Evolutionary conservation across 805 yeast species (phyloP).

Genomic region (Zygosaccharomyces bisporus): DNA sequence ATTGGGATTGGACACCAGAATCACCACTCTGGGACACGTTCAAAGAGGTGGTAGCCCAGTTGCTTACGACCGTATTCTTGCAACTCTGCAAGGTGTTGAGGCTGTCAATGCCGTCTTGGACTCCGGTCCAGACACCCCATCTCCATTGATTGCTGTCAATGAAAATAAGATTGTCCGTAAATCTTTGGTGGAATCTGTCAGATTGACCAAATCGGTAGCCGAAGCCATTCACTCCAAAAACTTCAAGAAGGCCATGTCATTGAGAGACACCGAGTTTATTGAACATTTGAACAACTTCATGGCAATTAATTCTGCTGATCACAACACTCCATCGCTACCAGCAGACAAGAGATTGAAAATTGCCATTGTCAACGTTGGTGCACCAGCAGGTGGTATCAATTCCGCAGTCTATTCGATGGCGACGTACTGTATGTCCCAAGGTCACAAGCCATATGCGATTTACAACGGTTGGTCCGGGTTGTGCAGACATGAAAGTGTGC

Average conservation of each 20-base stretch:
- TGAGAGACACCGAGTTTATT: constrained; percentile 67
- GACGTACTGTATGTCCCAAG: constrained; percentile 67
- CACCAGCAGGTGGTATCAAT: constrained; percentile 76
- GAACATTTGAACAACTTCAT: constrained; percentile 62
- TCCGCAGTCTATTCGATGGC: constrained; percentile 75
- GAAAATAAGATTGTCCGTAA: constrained; percentile 67
- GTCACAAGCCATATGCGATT: constrained; percentile 68
- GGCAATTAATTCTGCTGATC: constrained; percentile 65
- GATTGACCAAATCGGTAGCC: constrained; percentile 67
- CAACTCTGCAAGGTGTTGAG: constrained; percentile 78
- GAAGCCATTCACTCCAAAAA: constrained; percentile 60
- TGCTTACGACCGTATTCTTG: constrained; percentile 66
- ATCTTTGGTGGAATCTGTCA: constrained; percentile 71
- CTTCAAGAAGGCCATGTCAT: constrained; percentile 63
- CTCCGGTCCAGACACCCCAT: constrained; percentile 63
- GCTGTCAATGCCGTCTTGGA: constrained; percentile 74
- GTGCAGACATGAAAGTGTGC: constrained; percentile 57
- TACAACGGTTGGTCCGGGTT: constrained; percentile 74
- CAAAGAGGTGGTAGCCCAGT: constrained; percentile 84
- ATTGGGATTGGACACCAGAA: constrained; percentile 71
- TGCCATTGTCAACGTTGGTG: constrained; percentile 74
- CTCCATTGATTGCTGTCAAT: constrained; percentile 71
- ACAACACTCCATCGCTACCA: constrained; percentile 58
- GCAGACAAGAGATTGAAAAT: constrained; percentile 52
- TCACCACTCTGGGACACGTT: constrained; percentile 75